Evolutionary conservation across 805 yeast genomes (phyloP).

Genomic region (Candida bentonensis): DNA sequence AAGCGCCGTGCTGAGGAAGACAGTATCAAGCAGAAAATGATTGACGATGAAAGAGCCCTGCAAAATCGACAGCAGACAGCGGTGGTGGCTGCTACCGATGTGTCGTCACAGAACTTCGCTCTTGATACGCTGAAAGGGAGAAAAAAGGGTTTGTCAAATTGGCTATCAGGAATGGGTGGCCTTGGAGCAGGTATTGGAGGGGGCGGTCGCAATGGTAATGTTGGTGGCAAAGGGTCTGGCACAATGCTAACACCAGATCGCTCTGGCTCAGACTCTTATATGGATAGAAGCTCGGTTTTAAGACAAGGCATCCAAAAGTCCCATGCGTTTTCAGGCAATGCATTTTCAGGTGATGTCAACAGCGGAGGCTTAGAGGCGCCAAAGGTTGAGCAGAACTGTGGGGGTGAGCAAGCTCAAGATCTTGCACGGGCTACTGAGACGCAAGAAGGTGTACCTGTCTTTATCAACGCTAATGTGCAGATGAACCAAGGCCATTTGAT

Average conservation of each 20-base stretch:
- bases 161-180: background rate
- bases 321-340: background rate
- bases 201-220: background rate
- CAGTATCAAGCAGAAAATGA: background rate
- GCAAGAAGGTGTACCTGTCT: background rate
- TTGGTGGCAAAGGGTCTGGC: background rate
- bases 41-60: background rate
- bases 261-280: too few species aligned
- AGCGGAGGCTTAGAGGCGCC: background rate
- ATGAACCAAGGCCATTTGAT: slow-evolving; percentile 4
- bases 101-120: background rate
- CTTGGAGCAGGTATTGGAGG: background rate
- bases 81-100: background rate
- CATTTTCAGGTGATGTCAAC: background rate
- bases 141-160: too few species aligned
- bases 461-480: background rate
- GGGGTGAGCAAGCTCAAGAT: slow-evolving; percentile 2
- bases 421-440: background rate
- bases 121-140: background rate
- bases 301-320: background rate
- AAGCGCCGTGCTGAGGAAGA: slow-evolving; percentile 1
- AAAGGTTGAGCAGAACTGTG: background rate
- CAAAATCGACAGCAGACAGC: background rate
- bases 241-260: background rate
- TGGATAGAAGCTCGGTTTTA: background rate